These are phyloP conservation scores for Metschnikowia amazonensis DNA, from an alignment of 805 yeast genomes.

Conservation along the genomic window DNA sequence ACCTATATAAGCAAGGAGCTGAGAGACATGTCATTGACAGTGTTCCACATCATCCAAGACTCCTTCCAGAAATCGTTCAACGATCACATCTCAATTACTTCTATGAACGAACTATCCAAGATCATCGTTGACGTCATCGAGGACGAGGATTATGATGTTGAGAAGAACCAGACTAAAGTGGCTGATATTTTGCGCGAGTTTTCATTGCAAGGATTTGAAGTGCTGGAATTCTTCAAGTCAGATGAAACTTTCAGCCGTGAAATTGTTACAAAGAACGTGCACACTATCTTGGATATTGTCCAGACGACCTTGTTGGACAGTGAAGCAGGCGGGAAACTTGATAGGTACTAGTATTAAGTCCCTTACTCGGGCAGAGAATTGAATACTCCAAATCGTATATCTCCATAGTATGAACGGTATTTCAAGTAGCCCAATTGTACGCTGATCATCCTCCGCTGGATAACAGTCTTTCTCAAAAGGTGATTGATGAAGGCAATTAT, in stretches of 20 bases:
- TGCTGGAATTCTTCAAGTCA: not conserved
- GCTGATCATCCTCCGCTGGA: not conserved
- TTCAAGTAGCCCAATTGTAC: not conserved
- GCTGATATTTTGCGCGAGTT: not conserved
- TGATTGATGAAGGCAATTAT: not conserved
- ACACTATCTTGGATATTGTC: not conserved
- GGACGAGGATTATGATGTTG: slow-evolving; percentile 13
- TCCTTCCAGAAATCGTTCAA: slow-evolving; percentile 27
- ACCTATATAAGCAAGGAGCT: slow-evolving; percentile 23
- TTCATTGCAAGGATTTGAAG: slow-evolving; percentile 2
- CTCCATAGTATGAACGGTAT: not conserved
- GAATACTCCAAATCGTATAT: not conserved
- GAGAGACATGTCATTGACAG: slow-evolving; percentile 21
- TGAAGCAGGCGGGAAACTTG: not conserved
- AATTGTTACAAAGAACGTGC: not conserved
- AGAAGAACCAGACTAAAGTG: not conserved
- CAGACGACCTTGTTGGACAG: not conserved
- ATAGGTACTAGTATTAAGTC: not conserved
- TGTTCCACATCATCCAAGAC: slow-evolving; percentile 30
- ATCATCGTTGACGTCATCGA: slow-evolving; percentile 22
- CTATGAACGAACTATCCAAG: slow-evolving; percentile 26
- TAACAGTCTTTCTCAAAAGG: not conserved
- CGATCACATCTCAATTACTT: slow-evolving; percentile 25
- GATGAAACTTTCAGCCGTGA: not conserved
- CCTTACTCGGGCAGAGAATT: not conserved